These are phyloP conservation scores for Moricandia arvensis DNA, from an alignment of 345 rosid genomes.

Conservation along the genomic window DNA sequence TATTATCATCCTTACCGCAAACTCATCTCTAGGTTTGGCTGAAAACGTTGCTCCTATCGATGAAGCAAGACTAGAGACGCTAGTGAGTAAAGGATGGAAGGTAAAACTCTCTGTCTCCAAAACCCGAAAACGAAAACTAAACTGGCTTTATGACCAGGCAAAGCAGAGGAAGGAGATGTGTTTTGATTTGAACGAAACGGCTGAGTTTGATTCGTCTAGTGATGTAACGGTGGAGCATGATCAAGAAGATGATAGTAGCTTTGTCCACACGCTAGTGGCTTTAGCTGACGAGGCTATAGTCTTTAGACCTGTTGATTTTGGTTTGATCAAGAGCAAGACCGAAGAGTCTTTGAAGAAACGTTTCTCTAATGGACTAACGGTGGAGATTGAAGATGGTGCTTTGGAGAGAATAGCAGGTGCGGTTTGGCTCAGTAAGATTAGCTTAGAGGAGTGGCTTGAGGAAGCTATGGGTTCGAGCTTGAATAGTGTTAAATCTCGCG, in stretches of 20 bases:
- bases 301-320: constrained; percentile 76
- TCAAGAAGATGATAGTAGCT: constrained; percentile 50
- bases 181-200: constrained; percentile 83
- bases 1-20: constrained; percentile 74
- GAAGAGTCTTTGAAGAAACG: constrained; percentile 48
- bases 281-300: constrained; percentile 56
- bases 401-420: constrained; percentile 70
- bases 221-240: constrained; percentile 82
- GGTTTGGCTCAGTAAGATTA: constrained; percentile 57
- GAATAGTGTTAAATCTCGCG: constrained; percentile 47
- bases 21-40: constrained; percentile 44
- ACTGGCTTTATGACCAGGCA: constrained; percentile 53
- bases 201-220: constrained; percentile 62
- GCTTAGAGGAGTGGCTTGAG: constrained; percentile 81
- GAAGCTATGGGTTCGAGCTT: constrained; percentile 68
- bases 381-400: constrained; percentile 68
- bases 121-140: constrained; percentile 68
- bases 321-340: constrained; percentile 42
- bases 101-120: constrained; percentile 57
- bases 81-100: constrained; percentile 67
- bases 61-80: constrained; percentile 57
- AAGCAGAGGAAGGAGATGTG: constrained; percentile 69
- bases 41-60: constrained; percentile 50
- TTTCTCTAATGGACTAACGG: constrained; percentile 37
- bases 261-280: constrained; percentile 48